These are phyloP conservation scores for Trypethelium eluteriae DNA, from an alignment of 495 filamentous ascomycete species.

Conservation along the genomic window DNA sequence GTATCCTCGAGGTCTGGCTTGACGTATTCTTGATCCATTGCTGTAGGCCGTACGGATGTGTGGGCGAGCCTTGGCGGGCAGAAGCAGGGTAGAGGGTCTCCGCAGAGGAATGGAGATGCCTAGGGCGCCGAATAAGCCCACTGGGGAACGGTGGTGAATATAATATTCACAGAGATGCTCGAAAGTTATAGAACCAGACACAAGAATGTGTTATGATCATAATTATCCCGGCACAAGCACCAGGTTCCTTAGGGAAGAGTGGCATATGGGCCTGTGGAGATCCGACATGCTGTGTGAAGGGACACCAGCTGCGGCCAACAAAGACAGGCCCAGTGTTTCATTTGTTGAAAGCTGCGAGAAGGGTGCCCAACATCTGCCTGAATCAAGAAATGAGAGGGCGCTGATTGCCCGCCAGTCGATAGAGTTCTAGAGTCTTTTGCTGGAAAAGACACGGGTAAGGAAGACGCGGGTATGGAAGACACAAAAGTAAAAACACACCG, in stretches of 20 bases:
- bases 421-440: too few species aligned
- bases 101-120: neutral
- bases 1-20: conserved; percentile 7
- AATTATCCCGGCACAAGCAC: neutral
- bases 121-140: neutral
- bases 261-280: neutral
- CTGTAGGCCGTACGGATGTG: neutral
- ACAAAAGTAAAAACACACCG: neutral
- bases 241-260: neutral
- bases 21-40: conserved; percentile 7
- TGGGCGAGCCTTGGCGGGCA: too few species aligned
- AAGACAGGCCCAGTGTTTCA: neutral
- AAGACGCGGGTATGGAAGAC: too few species aligned
- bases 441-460: too few species aligned
- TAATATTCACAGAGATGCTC: neutral
- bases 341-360: neutral
- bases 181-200: neutral
- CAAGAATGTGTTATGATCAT: neutral
- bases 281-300: neutral
- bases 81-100: too few species aligned
- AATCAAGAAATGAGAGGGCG: neutral
- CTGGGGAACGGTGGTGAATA: neutral
- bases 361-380: neutral
- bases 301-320: neutral
- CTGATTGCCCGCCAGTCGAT: too few species aligned